A percentile compares a stretch with the other conserved stretches of the same genome.
Evolutionary conservation across 2,329 filamentous ascomycete genomes (phyloP).

Genomic region (Colletotrichum graminicola): DNA sequence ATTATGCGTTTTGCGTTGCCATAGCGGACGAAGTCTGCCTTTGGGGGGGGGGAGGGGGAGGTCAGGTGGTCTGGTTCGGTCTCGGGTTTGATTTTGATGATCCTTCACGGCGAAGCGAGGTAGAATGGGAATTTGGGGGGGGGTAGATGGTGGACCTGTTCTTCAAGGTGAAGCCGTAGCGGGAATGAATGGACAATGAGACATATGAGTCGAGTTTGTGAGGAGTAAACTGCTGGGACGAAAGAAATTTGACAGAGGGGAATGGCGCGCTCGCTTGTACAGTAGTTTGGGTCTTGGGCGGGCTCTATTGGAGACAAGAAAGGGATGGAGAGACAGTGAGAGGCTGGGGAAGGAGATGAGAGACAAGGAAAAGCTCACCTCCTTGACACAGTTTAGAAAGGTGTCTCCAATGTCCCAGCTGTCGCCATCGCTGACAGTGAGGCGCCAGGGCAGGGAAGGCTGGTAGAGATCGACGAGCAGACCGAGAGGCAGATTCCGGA

Average conservation of each 20-base stretch:
- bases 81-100: not conserved
- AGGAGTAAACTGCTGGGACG: not conserved
- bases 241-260: not conserved
- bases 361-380: slow-evolving; percentile 55
- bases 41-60: not conserved
- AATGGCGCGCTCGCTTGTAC: not conserved
- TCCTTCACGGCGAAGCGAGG: not conserved
- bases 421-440: slow-evolving; percentile 66
- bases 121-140: not conserved
- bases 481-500: slow-evolving; percentile 66
- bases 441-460: slow-evolving; percentile 65
- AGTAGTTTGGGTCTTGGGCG: not conserved
- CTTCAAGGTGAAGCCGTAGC: not conserved
- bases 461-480: slow-evolving; percentile 69
- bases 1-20: slow-evolving; percentile 92
- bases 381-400: slow-evolving; percentile 74
- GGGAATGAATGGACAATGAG: not conserved
- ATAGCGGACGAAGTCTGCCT: slow-evolving; percentile 88
- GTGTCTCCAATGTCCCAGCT: slow-evolving; percentile 73
- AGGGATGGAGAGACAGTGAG: slow-evolving; percentile 1
- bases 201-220: slow-evolving; percentile 4
- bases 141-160: not conserved
- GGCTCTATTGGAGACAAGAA: not conserved
- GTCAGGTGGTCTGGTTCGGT: slow-evolving; percentile 18
- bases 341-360: not conserved